Evolutionary conservation across 495 filamentous ascomycete species (phyloP).

Genomic region (Baudoinia panamericana): DNA sequence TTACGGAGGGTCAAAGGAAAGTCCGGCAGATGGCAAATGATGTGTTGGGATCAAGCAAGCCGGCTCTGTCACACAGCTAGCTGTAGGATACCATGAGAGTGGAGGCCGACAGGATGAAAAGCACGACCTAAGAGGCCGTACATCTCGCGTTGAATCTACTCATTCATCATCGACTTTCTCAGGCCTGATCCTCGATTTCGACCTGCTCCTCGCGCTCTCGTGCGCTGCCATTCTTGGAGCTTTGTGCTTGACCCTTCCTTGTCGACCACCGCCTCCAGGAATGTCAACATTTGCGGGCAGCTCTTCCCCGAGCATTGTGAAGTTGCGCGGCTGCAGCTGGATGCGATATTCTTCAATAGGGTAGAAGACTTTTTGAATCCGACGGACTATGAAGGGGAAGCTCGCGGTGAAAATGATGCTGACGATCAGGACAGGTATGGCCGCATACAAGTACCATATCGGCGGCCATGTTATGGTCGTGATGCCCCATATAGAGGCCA

Average conservation of each 20-base stretch:
- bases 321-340: conserved; percentile 11
- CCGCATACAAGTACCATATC: conserved; percentile 18
- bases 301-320: conserved; percentile 22
- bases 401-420: conserved; percentile 5
- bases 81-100: too few relatives aligned
- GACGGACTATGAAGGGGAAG: conserved; percentile 9
- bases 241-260: conserved; percentile 3
- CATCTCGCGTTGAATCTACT: not conserved
- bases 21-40: too few relatives aligned
- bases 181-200: conserved; percentile 2
- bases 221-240: not conserved
- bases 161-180: conserved; percentile 1
- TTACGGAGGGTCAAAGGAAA: too few relatives aligned
- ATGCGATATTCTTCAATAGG: conserved; percentile 5
- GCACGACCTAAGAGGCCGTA: not conserved
- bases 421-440: conserved; percentile 14
- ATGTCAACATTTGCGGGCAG: conserved; percentile 16
- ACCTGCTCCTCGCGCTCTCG: not conserved
- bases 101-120: not conserved
- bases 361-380: conserved; percentile 14
- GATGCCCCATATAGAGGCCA: conserved; percentile 19
- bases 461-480: conserved; percentile 14
- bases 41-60: too few relatives aligned
- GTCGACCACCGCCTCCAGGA: conserved; percentile 6
- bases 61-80: too few relatives aligned